A percentile compares a stretch with the other conserved stretches of the same genome.
Conservation (phyloP, 768 basidiomycete genomes). For the Mrakia gelida region DNA sequence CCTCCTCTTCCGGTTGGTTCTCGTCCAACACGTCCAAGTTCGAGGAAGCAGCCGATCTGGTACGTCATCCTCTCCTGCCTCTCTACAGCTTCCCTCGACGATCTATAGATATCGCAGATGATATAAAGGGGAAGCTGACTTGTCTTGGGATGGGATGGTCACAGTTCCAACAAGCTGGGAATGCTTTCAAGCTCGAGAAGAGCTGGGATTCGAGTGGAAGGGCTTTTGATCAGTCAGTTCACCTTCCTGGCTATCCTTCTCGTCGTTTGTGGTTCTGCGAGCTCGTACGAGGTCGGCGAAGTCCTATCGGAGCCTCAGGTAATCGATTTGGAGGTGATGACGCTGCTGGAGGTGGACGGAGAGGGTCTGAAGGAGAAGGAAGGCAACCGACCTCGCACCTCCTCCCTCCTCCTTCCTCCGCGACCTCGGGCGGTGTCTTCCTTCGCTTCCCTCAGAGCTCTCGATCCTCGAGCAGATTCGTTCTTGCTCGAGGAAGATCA, state of each 20-base stretch:
- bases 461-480: not conserved
- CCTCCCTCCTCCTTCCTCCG: not conserved
- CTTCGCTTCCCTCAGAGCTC: not conserved
- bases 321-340: no score
- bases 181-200: slow-evolving; percentile 80
- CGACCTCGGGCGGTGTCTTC: not conserved
- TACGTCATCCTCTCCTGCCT: slow-evolving; percentile 9
- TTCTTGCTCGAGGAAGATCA: not conserved
- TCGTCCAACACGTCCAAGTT: slow-evolving; percentile 74
- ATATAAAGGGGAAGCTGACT: not conserved
- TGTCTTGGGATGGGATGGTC: no score
- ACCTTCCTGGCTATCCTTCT: not conserved
- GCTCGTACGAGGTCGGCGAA: not conserved
- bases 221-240: slow-evolving; percentile 59
- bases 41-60: slow-evolving; percentile 90
- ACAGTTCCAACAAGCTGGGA: slow-evolving; percentile 82
- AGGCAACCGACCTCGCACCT: no score
- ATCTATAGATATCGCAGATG: not conserved
- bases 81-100: not conserved
- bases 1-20: slow-evolving; percentile 74
- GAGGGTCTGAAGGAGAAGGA: not conserved
- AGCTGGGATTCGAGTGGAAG: slow-evolving; percentile 87
- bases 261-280: not conserved
- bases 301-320: no score
- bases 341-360: no score